Evolutionary conservation across 345 rosid species (phyloP), one percentile per base, ranked within the genome.

Genomic region (Bretschneidera sinensis): DNA sequence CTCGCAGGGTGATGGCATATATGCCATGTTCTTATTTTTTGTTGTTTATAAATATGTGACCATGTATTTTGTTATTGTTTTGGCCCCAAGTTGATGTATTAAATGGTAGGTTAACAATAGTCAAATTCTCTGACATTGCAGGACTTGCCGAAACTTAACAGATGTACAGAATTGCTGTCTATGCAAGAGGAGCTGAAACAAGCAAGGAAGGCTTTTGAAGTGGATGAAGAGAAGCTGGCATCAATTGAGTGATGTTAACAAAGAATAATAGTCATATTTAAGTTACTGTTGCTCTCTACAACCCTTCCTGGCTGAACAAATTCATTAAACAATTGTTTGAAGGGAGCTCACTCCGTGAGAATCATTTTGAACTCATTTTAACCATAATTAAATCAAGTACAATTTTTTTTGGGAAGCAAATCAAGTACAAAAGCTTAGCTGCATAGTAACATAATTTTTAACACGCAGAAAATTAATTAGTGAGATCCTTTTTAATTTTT

Each of bases 121-220:
- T 21, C 21, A 43, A 57, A 22, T 22, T 8, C n/a, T 54, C 45
- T 49, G 59, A 66, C 11, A 35, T 13, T 74, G 82, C 87, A 88
- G 97, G 99, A 94, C 62, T 55, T 61, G 52, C 92, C 95, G 0
- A 94, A 94, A 70, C 82, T 88, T 14, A 94, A 94, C 78, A 89
- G 91, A 0, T 94, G 95, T 67, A 83, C 83, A 7, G 95, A 94
- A 65, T 74, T 94, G 57, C 78, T 88, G 66, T 82, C 91, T 0
- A 88, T 90, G 97, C 97, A 88, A 79, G 97, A 94, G 75, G 97
- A 94, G 76, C 81, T 94, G 51, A 86, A 90, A 70, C 99, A 94
- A 76, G 97, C 97, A 17, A 88, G 97, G 74, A 88, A 94, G 68
- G 96, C 97, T 51, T 90, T 88, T 71, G 97, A 94, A 51, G 90